These are phyloP conservation scores for Schoenoplectus triqueter DNA, from an alignment of 202 grass and related monocot genomes.

Conservation along the genomic window DNA sequence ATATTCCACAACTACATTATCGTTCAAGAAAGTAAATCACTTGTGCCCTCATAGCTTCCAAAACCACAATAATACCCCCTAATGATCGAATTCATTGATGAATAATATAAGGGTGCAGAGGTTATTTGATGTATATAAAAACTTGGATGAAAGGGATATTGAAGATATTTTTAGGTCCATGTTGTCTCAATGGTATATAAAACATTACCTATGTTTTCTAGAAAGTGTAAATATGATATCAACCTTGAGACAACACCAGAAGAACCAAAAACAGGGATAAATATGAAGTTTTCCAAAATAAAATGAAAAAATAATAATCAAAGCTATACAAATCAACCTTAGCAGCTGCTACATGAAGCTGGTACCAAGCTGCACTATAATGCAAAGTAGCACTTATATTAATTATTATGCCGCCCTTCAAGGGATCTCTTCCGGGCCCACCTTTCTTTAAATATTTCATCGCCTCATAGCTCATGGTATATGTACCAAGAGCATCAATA, in stretches of 20 bases:
- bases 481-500: slow-evolving; percentile 91
- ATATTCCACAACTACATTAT: not conserved
- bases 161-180: slow-evolving; percentile 13
- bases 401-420: slow-evolving; percentile 70
- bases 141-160: not conserved
- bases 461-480: slow-evolving; percentile 86
- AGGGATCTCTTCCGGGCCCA: slow-evolving; percentile 57
- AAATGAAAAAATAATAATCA: not conserved
- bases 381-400: slow-evolving; percentile 95
- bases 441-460: slow-evolving; percentile 91
- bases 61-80: not conserved
- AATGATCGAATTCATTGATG: not conserved
- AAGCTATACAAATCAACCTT: slow-evolving; percentile 56
- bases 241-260: not conserved
- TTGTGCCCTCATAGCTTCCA: not conserved
- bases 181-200: not conserved
- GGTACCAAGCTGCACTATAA: slow-evolving; percentile 91
- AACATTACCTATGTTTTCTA: not conserved
- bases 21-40: not conserved
- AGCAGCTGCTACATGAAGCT: slow-evolving; percentile 84
- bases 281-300: not conserved
- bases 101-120: slow-evolving; percentile 9
- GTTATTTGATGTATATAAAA: slow-evolving; percentile 1
- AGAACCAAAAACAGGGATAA: not conserved
- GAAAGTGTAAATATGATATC: not conserved